These are phyloP conservation scores for Scenedesmus sp. DNA, from an alignment of 163 green algal genomes.

Conservation along the genomic window DNA sequence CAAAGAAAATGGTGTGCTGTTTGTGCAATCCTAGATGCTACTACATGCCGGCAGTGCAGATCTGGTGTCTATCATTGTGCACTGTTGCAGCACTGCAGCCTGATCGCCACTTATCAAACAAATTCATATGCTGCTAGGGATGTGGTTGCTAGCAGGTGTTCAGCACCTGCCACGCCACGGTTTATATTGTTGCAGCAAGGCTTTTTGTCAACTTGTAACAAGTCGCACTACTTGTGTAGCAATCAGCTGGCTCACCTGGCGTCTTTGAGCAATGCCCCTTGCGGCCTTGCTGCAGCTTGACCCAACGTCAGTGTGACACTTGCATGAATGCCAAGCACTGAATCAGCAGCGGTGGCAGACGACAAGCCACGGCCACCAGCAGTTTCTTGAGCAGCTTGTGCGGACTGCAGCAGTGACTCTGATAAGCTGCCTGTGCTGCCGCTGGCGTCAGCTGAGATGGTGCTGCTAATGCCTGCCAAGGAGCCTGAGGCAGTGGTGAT, in stretches of 20 bases:
- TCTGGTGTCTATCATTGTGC: too few species aligned
- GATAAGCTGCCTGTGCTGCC: constrained; percentile 20
- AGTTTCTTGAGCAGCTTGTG: not conserved
- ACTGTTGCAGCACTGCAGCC: too few species aligned
- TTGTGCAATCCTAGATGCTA: too few species aligned
- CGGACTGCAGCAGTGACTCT: not conserved
- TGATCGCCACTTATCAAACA: too few species aligned
- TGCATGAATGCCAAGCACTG: not conserved
- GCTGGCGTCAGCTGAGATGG: not conserved
- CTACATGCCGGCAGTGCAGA: too few species aligned
- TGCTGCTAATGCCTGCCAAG: not conserved
- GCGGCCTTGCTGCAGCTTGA: constrained; percentile 16
- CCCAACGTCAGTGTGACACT: not conserved
- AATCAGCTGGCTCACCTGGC: not conserved
- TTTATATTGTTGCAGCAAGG: too few species aligned
- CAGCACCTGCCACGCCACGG: too few species aligned
- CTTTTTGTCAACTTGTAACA: too few species aligned
- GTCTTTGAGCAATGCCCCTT: not conserved
- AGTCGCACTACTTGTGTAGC: not conserved
- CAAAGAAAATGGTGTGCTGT: too few species aligned
- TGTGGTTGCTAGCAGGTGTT: too few species aligned
- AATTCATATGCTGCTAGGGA: too few species aligned
- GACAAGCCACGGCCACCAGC: not conserved
- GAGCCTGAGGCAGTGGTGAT: not conserved
- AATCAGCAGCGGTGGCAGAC: not conserved